Evolutionary conservation across 345 rosid species (phyloP).

Genomic region (Populus pruinosa): DNA sequence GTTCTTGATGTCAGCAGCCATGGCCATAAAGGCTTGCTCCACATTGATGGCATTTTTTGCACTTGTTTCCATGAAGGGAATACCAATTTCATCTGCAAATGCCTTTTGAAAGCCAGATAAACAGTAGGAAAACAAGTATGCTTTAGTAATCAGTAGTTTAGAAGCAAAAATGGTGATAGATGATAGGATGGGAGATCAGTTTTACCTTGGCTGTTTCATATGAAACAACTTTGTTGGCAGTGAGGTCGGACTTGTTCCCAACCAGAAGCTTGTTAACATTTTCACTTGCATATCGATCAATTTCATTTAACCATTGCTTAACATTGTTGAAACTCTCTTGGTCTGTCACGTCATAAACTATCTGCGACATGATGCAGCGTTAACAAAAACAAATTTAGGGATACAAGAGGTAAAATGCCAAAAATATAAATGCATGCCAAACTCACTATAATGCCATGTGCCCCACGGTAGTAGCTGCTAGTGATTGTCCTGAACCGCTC

Average conservation of each 20-base stretch:
- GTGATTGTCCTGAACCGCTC: constrained; percentile 94
- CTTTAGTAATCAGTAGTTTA: constrained; percentile 2
- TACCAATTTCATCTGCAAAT: constrained; percentile 70
- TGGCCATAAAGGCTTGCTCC: constrained; percentile 80
- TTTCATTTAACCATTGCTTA: constrained; percentile 74
- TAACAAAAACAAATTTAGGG: background rate
- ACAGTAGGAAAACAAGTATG: background rate
- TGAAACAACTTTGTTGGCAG: constrained; percentile 63
- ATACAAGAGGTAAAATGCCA: background rate
- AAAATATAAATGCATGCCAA: background rate
- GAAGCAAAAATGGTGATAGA: background rate
- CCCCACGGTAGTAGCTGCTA: constrained; percentile 96
- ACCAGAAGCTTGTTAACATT: constrained; percentile 75
- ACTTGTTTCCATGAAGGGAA: constrained; percentile 81
- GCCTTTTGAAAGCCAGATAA: constrained; percentile 39
- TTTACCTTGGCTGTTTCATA: constrained; percentile 74
- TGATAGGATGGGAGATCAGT: background rate
- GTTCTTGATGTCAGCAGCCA: constrained; percentile 67
- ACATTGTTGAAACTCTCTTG: constrained; percentile 79
- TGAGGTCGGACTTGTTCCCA: constrained; percentile 66
- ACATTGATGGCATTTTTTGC: constrained; percentile 70
- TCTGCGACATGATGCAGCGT: constrained; percentile 30
- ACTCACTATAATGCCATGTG: constrained; percentile 87
- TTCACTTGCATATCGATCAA: constrained; percentile 73
- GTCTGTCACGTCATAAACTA: constrained; percentile 80